Base-by-base conservation (phyloP, 768 basidiomycete genomes). In the Phylloporus arenicola region DNA sequence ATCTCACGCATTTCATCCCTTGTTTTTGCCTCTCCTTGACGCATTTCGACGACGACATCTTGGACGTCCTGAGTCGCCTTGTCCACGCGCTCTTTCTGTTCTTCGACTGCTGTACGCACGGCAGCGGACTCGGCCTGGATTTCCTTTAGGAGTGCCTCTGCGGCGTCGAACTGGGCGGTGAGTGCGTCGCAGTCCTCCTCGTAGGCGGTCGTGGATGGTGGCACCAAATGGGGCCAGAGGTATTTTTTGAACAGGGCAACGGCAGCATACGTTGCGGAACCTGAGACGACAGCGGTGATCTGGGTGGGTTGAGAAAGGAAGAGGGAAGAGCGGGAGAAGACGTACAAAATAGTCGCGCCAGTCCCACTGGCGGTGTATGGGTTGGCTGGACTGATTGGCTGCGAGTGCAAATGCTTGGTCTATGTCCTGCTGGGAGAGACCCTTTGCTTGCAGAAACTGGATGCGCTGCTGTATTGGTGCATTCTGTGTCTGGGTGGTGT, bases 301-400 rank as follows among this genome's bases (percentile, higher is more conserved):
- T 97, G 63, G 8, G 7, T 17, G 24, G 30, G 29, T 13, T 53
- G 61, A 61, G 68, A 53, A 57, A 57, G 64, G 57, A 45, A 16
- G 19, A 2, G 2, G 4, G 0, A 25, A 14, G 30, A 44, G 14
- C 7, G n/a, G 41, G 35, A 11, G n/a, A 4, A 16, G 12, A 73
- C 89, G 62, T 63, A 94, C 93, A 66, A 98, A 99, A 68, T 95
- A 92, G 70, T 99, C 96, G 51, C 94, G 77, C 96, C 96, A 99
- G 67, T 98, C 95, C 80, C 89, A 83, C 9, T 79, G 81, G 20
- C 70, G 61, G 22, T 68, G 74, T 14, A 70, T 64, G 54, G 74
- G 53, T 56, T 19, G 62, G 34, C 13, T 45, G 51, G 50, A 51
- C 37, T 65, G 61, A 34, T 47, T 65, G 16, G 81, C 66, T 0